phyloP scores from a whole-genome alignment of 345 rosid species.

The Syzygium grande region DNA sequence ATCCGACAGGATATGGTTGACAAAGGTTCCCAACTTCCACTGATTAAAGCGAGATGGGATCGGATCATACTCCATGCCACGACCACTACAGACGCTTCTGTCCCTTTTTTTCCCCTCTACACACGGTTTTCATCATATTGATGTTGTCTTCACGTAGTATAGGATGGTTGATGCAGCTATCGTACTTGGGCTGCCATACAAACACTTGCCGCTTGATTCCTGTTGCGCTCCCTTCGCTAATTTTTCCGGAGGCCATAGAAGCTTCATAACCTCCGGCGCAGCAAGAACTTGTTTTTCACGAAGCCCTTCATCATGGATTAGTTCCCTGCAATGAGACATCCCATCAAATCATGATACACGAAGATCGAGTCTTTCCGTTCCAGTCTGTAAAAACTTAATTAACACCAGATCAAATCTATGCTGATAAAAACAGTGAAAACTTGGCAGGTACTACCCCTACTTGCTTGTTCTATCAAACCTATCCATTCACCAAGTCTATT shows the following conservation, averaged over 20 bases:
- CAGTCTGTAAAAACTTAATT: not conserved
- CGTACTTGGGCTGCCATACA: conserved; percentile 40
- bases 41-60: not conserved
- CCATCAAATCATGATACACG: not conserved
- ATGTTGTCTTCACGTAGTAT: conserved; percentile 24
- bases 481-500: not conserved
- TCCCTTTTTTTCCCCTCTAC: not conserved
- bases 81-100: not conserved
- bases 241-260: conserved; percentile 39
- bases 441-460: not conserved
- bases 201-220: conserved; percentile 1
- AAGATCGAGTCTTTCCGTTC: not conserved
- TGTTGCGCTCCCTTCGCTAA: conserved; percentile 4
- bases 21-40: not conserved
- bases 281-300: conserved; percentile 51
- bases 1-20: not conserved
- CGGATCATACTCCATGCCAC: not conserved
- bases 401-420: not conserved
- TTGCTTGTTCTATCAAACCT: not conserved
- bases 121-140: not conserved
- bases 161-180: conserved; percentile 68
- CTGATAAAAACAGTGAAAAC: not conserved
- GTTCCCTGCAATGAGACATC: conserved; percentile 35
- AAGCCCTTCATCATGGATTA: conserved; percentile 28
- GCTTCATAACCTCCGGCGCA: conserved; percentile 46